Evolutionary conservation across 306 rosid species (phyloP), one percentile per base, ranked within the genome.

Genomic region (Fragaria nilgerrensis): DNA sequence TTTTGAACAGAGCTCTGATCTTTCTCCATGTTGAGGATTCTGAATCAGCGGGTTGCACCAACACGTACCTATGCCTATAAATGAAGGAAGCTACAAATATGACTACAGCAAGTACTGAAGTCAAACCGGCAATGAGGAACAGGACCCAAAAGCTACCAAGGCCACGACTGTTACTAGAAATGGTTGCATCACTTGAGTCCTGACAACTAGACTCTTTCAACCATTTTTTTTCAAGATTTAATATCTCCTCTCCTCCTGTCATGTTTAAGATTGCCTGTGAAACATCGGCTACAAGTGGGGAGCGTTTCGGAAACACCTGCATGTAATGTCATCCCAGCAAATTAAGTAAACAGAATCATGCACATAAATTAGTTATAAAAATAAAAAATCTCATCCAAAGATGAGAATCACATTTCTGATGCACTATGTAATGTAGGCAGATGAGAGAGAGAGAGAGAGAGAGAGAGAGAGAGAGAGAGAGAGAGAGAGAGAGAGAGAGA

Each of bases 111-210:
- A 9, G 37, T 2, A 77, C 6, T 1, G 89, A 87, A 66, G 86
- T 79, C 77, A 59, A 58, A 13, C 90, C 87, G 16, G 82, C 85
- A 13, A 92, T 39, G 47, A 92, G 83, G 68, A 88, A 88, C 29
- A 89, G 76, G 3, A 94, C 95, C 93, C 91, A 89, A 49, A 89
- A 86, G 86, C 91, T 89, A 9, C 84, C 82, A 22, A 91, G 81
- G 49, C 89, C 85, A 4, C 89, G 89, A 75, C 79, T 85, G 37
- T 41, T 56, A 2, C 32, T 22, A 9, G 94, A 83, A 58, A 58
- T 23, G 44, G 34, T 70, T 56, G 79, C 39, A 43, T 52, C 58
- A 52, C 36, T 74, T 32, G 89, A 75, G 23, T 79, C 83, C 55
- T 32, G 62, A 69, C 87, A 86, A 34, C 10, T 81, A 19, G 4